Evolutionary conservation across 2,329 filamentous ascomycete species (phyloP), one percentile per base, ranked within the genome.

Genomic region (Mollisiaceae sp.): DNA sequence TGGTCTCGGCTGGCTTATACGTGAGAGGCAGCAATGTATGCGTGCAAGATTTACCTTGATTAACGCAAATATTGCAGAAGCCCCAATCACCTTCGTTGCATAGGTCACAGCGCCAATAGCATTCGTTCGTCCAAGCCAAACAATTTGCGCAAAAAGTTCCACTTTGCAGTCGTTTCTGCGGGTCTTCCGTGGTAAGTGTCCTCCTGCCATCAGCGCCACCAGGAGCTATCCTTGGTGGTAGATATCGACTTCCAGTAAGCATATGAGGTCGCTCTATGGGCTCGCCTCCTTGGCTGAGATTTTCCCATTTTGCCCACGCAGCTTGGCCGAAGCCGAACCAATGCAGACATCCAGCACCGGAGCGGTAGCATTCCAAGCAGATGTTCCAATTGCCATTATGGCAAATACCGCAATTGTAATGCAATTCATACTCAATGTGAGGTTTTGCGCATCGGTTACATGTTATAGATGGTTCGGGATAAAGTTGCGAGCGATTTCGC

Each of bases 51-150:
- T 85, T 84, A 18, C 92, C 93, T 76, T 90, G 88, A 65, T 94
- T 94, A 36, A 97, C 92, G 70, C 94, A 98, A 66, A 84, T 81
- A 72, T 94, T 93, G 79, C 94, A 98, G 76, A 92, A 97, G 0
- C 94, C 94, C 94, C 94, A 98, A 74, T 96, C 94, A 5, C 93
- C 94, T 68, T 95, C 89, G 72, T 97, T 97, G 79, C 94, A 98
- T 32, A 84, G 77, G 65, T 91, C 87, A 77, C 94, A 98, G 68
- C 91, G 89, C 94, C 94, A 98, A 78, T 92, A 97, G 78, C 92
- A 95, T 60, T 90, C 86, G 72, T 96, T 94, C 0, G 92, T 85
- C 81, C 88, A 91, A 0, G 85, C 82, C 20, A 85, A 81, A 76
- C 94, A 97, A 57, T 85, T 85, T 43, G 90, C 87, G 76, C 94